Percentiles rank a stretch among this genome's conserved stretches.
Evolutionary conservation across 2,329 filamentous ascomycete genomes (phyloP).

Genomic region (Cryphonectria parasitica): DNA sequence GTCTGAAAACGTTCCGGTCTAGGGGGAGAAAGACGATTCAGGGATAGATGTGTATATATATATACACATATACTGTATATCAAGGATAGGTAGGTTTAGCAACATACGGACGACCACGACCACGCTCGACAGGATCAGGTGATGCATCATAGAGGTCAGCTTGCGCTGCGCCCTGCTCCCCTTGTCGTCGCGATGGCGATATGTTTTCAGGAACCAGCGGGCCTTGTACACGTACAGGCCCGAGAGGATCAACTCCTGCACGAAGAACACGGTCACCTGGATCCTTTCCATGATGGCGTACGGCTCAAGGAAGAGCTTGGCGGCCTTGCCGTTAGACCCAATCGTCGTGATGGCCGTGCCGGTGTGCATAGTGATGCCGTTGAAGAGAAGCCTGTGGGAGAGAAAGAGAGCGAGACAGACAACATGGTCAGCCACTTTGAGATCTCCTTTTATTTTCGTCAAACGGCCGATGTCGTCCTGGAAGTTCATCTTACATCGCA

Average conservation of each 20-base stretch:
- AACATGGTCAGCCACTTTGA: background rate
- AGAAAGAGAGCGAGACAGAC: background rate
- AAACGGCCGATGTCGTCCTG: background rate
- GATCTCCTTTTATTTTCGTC: background rate
- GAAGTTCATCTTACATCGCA: slow-evolving; percentile 43
- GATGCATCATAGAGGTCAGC: slow-evolving; percentile 50
- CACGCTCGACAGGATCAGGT: slow-evolving; percentile 51
- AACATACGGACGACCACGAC: slow-evolving; percentile 39
- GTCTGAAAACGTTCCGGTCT: background rate
- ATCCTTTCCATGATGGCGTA: slow-evolving; percentile 58
- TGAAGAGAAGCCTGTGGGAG: slow-evolving; percentile 52
- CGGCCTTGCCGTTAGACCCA: slow-evolving; percentile 48
- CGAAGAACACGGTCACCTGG: slow-evolving; percentile 59
- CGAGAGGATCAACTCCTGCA: slow-evolving; percentile 60
- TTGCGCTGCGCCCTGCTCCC: slow-evolving; percentile 36
- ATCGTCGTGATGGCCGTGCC: slow-evolving; percentile 59
- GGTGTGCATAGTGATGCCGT: slow-evolving; percentile 57
- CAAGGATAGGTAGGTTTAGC: background rate
- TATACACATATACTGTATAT: background rate
- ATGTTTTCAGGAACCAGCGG: slow-evolving; percentile 50
- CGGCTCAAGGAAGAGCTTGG: slow-evolving; percentile 39
- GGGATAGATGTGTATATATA: background rate
- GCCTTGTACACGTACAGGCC: slow-evolving; percentile 58
- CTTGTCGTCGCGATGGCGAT: slow-evolving; percentile 36
- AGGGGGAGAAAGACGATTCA: background rate